Evolutionary conservation across 2,329 filamentous ascomycete species (phyloP).

Genomic region (Epichloe hybrida): DNA sequence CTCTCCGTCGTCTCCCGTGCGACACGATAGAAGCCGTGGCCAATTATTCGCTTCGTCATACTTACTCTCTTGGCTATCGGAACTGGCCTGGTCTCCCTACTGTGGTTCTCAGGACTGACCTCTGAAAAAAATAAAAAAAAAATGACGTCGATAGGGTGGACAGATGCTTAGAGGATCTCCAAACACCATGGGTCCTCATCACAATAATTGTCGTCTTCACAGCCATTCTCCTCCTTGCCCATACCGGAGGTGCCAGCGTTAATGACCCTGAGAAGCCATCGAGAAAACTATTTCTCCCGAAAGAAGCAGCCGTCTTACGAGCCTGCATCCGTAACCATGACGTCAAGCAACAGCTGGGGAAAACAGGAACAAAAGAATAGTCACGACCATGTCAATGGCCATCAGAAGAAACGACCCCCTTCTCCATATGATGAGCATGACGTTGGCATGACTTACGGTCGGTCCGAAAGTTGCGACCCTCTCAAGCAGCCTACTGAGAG

Average conservation of each 20-base stretch:
- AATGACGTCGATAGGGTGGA: no score
- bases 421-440: neutral
- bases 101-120: no score
- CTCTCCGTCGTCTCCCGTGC: constrained; percentile 19
- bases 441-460: neutral
- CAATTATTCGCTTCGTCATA: constrained; percentile 16
- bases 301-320: constrained; percentile 6
- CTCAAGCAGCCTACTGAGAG: constrained; percentile 1
- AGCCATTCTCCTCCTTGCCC: no score
- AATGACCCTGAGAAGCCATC: constrained; percentile 1
- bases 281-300: constrained; percentile 5
- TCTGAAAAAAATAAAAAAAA: no score
- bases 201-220: no score
- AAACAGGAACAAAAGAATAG: neutral
- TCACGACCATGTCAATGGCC: neutral
- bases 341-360: constrained; percentile 1
- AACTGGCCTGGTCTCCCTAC: constrained; percentile 11
- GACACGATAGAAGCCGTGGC: constrained; percentile 19
- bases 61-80: constrained; percentile 17
- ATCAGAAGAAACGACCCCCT: neutral
- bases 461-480: constrained; percentile 2
- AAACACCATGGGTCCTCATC: no score
- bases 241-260: no score
- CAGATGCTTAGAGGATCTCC: no score
- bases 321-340: constrained; percentile 4